Percentiles rank a stretch among this genome's conserved stretches.
phyloP scores from a whole-genome alignment of 2,329 filamentous ascomycete genomes.

The Clarireedia homoeocarpa region DNA sequence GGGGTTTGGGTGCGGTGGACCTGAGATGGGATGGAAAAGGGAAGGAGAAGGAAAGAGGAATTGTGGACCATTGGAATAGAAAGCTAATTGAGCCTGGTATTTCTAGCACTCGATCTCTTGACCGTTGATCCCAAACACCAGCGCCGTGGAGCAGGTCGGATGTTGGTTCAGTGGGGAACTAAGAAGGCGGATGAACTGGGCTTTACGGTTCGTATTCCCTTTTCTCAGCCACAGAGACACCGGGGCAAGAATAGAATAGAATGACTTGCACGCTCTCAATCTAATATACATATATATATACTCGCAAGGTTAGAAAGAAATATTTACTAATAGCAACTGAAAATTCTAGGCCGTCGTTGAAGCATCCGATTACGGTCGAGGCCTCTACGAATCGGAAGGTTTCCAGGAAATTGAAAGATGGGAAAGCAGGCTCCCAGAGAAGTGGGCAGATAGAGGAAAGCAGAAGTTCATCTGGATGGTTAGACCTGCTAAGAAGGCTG shows the following conservation, averaged over 20 bases:
- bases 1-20: too few relatives aligned
- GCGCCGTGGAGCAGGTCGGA: background rate
- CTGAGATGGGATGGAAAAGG: too few relatives aligned
- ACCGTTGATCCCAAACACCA: background rate
- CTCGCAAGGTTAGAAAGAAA: too few relatives aligned
- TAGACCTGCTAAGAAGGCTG: background rate
- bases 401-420: background rate
- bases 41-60: too few relatives aligned
- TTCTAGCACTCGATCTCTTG: background rate
- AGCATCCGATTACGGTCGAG: background rate
- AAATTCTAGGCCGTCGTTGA: background rate
- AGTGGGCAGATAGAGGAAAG: background rate
- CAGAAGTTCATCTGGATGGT: background rate
- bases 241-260: too few relatives aligned
- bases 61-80: too few relatives aligned
- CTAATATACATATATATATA: too few relatives aligned
- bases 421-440: background rate
- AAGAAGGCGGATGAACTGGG: background rate
- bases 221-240: background rate
- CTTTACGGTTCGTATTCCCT: background rate
- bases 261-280: too few relatives aligned
- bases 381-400: background rate
- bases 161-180: background rate
- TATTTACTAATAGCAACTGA: too few relatives aligned
- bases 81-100: too few relatives aligned